These are phyloP conservation scores for Vachellia collinsii DNA, from an alignment of 306 rosid genomes.

Conservation along the genomic window DNA sequence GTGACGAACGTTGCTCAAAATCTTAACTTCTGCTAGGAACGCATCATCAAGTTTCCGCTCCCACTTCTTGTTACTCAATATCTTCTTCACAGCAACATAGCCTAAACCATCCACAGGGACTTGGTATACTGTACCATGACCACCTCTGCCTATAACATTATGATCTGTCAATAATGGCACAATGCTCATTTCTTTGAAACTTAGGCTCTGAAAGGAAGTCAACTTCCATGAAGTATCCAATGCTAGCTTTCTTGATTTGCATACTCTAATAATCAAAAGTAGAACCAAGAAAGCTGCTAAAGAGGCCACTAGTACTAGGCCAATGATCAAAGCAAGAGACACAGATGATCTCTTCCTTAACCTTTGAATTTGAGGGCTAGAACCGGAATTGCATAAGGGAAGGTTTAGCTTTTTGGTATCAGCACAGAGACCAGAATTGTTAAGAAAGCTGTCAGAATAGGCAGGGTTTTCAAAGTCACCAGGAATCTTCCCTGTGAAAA, in stretches of 20 bases:
- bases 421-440: constrained; percentile 69
- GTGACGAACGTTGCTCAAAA: constrained; percentile 74
- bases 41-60: constrained; percentile 66
- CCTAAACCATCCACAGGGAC: constrained; percentile 47
- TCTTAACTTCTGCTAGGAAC: constrained; percentile 72
- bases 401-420: constrained; percentile 39
- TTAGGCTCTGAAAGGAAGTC: constrained; percentile 63
- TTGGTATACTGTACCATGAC: constrained; percentile 76
- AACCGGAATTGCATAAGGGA: constrained; percentile 42
- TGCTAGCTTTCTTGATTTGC: constrained; percentile 41
- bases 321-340: constrained; percentile 52
- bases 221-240: constrained; percentile 60
- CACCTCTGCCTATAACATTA: constrained; percentile 73
- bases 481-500: constrained; percentile 61
- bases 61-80: constrained; percentile 53
- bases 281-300: constrained; percentile 34
- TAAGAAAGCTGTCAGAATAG: constrained; percentile 57
- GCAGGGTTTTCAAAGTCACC: constrained; percentile 44
- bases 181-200: constrained; percentile 62
- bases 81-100: constrained; percentile 73
- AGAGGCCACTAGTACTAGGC: constrained; percentile 30
- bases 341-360: constrained; percentile 47
- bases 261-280: constrained; percentile 36
- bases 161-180: constrained; percentile 48
- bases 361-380: constrained; percentile 19